phyloP scores from a whole-genome alignment of 108 stramenopile species.

The Cafeteria roenbergensis region DNA sequence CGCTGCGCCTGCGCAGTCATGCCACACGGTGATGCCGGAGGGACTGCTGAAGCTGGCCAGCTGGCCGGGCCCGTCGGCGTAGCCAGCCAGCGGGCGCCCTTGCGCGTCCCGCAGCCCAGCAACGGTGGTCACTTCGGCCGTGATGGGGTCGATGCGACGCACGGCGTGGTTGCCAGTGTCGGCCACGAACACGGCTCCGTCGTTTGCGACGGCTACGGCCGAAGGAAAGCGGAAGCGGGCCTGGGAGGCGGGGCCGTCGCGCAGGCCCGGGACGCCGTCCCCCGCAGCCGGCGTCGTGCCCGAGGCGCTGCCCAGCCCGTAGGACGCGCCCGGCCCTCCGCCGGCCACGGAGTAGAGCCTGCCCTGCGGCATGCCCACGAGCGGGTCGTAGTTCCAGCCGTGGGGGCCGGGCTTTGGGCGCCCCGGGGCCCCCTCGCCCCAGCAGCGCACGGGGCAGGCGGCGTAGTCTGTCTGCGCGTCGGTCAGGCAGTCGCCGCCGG shows the following conservation, averaged over 20 bases:
- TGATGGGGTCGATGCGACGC: too few species aligned
- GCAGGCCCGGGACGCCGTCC: background rate
- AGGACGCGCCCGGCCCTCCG: constrained; percentile 15
- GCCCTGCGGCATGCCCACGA: constrained; percentile 38
- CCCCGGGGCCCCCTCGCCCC: constrained; percentile 41
- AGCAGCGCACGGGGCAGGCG: constrained; percentile 50
- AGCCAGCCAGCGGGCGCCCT: constrained; percentile 38
- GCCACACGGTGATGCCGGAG: constrained; percentile 55
- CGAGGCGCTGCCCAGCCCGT: background rate
- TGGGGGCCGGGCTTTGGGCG: background rate
- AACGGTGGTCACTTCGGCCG: too few species aligned
- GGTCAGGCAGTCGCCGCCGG: constrained; percentile 30
- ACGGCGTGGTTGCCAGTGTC: constrained; percentile 58
- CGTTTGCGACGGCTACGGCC: too few species aligned
- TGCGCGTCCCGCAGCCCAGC: constrained; percentile 22
- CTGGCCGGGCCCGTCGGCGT: constrained; percentile 42
- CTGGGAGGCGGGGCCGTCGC: constrained; percentile 24
- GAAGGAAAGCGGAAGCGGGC: too few species aligned
- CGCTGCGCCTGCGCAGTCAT: constrained; percentile 64
- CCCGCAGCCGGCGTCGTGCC: background rate
- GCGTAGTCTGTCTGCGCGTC: constrained; percentile 43
- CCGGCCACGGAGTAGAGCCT: constrained; percentile 44
- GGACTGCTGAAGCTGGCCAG: constrained; percentile 55
- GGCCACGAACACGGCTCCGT: constrained; percentile 53
- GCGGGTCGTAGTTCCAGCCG: constrained; percentile 16